phyloP scores from a whole-genome alignment of 805 yeast genomes.

The Candida schatavii region DNA sequence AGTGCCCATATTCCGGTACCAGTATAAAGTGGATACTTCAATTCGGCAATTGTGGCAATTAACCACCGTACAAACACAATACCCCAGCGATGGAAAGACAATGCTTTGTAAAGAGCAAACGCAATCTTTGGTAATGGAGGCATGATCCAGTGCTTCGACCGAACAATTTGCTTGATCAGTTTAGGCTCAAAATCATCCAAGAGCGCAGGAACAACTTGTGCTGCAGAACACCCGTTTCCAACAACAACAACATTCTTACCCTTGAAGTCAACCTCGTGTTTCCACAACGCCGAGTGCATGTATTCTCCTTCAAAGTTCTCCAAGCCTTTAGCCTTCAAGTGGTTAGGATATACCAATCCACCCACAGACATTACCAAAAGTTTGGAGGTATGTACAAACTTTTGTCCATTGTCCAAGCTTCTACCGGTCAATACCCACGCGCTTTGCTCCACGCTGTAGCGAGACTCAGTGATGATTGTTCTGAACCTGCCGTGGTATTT shows the following conservation, averaged over 20 bases:
- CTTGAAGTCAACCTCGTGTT: constrained; percentile 30
- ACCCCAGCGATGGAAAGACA: constrained; percentile 26
- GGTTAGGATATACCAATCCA: constrained; percentile 36
- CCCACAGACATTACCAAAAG: constrained; percentile 29
- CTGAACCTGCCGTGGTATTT: constrained; percentile 19
- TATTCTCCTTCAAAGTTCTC: constrained; percentile 34
- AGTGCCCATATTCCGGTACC: constrained; percentile 27
- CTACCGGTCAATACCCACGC: constrained; percentile 28
- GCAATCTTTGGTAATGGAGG: constrained; percentile 33
- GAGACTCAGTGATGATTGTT: constrained; percentile 18
- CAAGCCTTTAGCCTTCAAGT: constrained; percentile 28
- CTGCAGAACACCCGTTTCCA: constrained; percentile 44
- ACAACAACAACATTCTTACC: constrained; percentile 36
- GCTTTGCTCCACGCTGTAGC: constrained; percentile 22
- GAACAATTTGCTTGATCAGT: constrained; percentile 29
- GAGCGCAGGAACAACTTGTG: constrained; percentile 37
- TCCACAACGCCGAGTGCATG: constrained; percentile 42
- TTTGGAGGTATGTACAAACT: constrained; percentile 26
- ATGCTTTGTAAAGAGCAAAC: constrained; percentile 18
- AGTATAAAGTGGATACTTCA: constrained; percentile 33
- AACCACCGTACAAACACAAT: constrained; percentile 27
- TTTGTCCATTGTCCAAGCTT: constrained; percentile 28
- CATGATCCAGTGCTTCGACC: constrained; percentile 37
- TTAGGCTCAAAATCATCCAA: constrained; percentile 24
- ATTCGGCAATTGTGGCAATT: constrained; percentile 28